Percentiles rank a stretch among this genome's conserved stretches.
Evolutionary conservation across 202 grass and related monocot genomes (phyloP).

Genomic region (Bolboschoenoplectus hybrid): DNA sequence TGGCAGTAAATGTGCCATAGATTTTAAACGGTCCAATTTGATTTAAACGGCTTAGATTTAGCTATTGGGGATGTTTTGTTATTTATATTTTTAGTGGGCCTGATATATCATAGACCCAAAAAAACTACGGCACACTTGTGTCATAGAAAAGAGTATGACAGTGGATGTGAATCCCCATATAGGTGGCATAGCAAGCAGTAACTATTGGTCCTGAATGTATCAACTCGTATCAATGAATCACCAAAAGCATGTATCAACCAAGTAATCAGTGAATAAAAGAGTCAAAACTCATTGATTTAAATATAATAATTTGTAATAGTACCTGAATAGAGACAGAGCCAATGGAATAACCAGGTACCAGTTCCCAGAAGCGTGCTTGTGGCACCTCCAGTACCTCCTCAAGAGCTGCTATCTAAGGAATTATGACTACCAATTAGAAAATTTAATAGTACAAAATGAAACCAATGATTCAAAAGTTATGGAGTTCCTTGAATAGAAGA

Average conservation of each 20-base stretch:
- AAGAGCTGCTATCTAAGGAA: conserved; percentile 58
- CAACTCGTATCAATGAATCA: background rate
- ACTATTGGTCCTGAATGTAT: background rate
- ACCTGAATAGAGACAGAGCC: conserved; percentile 77
- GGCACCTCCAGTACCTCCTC: conserved; percentile 81
- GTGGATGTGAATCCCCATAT: background rate
- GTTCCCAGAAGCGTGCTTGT: conserved; percentile 85
- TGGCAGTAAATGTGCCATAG: too few relatives aligned
- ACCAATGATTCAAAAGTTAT: background rate
- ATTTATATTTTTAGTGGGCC: too few relatives aligned
- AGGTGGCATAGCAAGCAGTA: background rate
- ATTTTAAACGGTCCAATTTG: too few relatives aligned
- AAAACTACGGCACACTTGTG: too few relatives aligned
- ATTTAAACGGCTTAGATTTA: too few relatives aligned
- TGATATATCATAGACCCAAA: too few relatives aligned
- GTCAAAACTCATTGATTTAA: background rate
- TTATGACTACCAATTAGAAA: background rate
- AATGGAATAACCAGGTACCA: conserved; percentile 70
- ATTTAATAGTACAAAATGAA: background rate
- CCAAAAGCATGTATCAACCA: too few relatives aligned
- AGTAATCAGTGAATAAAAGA: background rate
- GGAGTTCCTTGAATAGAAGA: background rate
- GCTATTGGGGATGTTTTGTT: too few relatives aligned
- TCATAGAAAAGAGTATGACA: too few relatives aligned
- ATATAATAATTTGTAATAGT: conserved; percentile 33